Evolutionary conservation across 768 basidiomycete species (phyloP).

Genomic region (Boletus pseudo-olivaceus): DNA sequence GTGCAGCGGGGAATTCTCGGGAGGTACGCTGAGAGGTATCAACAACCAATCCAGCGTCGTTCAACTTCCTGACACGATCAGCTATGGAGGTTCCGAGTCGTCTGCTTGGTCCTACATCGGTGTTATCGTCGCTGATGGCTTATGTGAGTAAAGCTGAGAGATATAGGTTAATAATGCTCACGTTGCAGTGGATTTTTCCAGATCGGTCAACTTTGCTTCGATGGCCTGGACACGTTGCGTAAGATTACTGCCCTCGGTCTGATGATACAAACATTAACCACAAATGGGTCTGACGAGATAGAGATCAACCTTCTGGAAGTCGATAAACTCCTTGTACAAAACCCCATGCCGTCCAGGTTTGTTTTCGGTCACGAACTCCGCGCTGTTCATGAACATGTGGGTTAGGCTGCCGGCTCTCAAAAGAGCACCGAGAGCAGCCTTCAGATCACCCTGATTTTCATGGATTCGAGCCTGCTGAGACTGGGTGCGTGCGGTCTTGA

Average conservation of each 20-base stretch:
- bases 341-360: slow-evolving; percentile 48
- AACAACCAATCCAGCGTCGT: slow-evolving; percentile 66
- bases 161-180: slow-evolving; percentile 19
- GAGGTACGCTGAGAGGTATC: slow-evolving; percentile 56
- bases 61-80: slow-evolving; percentile 73
- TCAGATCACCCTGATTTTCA: slow-evolving; percentile 59
- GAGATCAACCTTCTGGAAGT: slow-evolving; percentile 60
- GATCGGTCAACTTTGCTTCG: slow-evolving; percentile 43
- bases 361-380: slow-evolving; percentile 53
- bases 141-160: slow-evolving; percentile 8
- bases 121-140: slow-evolving; percentile 10
- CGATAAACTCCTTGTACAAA: slow-evolving; percentile 58
- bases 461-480: slow-evolving; percentile 46
- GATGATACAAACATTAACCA: slow-evolving; percentile 14
- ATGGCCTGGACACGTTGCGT: slow-evolving; percentile 40
- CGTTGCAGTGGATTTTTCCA: slow-evolving; percentile 38
- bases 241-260: slow-evolving; percentile 40
- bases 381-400: slow-evolving; percentile 54
- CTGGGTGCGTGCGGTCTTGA: slow-evolving; percentile 60
- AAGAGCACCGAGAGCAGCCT: slow-evolving; percentile 55
- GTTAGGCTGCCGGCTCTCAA: slow-evolving; percentile 60
- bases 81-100: slow-evolving; percentile 69
- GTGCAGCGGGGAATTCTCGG: slow-evolving; percentile 44
- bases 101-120: slow-evolving; percentile 35
- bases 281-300: slow-evolving; percentile 4